Evolutionary conservation across 2,329 filamentous ascomycete species (phyloP).

Genomic region (Cladophialophora exuberans): DNA sequence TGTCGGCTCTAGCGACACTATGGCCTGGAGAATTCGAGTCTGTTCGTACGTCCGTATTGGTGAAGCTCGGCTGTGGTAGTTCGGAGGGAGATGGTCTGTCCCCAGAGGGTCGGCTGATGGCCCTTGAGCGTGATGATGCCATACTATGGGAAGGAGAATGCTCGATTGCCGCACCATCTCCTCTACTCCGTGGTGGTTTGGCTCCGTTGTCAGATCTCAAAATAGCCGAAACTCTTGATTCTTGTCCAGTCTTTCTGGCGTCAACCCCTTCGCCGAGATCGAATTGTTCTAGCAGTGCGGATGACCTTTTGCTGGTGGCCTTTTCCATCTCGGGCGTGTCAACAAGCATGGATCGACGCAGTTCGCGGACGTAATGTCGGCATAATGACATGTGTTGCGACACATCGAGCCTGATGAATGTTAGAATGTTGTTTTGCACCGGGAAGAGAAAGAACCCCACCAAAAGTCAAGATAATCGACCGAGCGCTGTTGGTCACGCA

Average conservation of each 20-base stretch:
- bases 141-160: conserved; percentile 41
- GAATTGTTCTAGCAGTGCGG: conserved; percentile 72
- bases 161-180: conserved; percentile 19
- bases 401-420: conserved; percentile 81
- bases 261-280: conserved; percentile 62
- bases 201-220: conserved; percentile 58
- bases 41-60: conserved; percentile 66
- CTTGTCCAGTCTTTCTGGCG: conserved; percentile 69
- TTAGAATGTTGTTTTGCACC: background rate
- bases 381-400: conserved; percentile 97
- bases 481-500: conserved; percentile 96
- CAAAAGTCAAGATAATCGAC: conserved; percentile 99
- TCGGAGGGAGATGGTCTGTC: conserved; percentile 47
- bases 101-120: conserved; percentile 26
- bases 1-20: conserved; percentile 83
- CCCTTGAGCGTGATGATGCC: conserved; percentile 48
- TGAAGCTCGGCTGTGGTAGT: conserved; percentile 56
- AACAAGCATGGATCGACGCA: conserved; percentile 88
- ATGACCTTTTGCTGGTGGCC: conserved; percentile 79
- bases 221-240: conserved; percentile 90
- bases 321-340: conserved; percentile 90
- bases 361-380: conserved; percentile 93
- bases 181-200: conserved; percentile 42
- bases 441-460: conserved; percentile 57
- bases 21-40: conserved; percentile 83